A percentile compares a stretch with the other conserved stretches of the same genome.
Evolutionary conservation across 305 asterid genomes (phyloP).

Genomic region (Fraxinus sp.): DNA sequence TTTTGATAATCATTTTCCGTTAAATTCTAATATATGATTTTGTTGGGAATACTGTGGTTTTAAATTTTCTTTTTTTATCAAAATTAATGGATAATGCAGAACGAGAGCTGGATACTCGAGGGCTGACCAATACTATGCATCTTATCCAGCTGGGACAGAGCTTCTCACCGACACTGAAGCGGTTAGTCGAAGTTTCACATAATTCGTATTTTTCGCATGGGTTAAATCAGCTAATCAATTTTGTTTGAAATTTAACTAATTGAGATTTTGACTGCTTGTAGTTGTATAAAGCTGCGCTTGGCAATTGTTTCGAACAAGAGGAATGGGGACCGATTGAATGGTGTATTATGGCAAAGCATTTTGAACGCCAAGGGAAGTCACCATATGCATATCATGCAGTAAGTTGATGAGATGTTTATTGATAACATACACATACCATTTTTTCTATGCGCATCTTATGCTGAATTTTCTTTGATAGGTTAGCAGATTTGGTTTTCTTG

Average conservation of each 20-base stretch:
- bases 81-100: constrained; percentile 42
- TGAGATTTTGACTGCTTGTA: constrained; percentile 27
- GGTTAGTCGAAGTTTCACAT: constrained; percentile 37
- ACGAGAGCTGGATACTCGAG: constrained; percentile 89
- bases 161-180: constrained; percentile 75
- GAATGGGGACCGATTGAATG: constrained; percentile 98
- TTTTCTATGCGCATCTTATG: neutral
- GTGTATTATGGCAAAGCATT: constrained; percentile 85
- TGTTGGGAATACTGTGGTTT: neutral
- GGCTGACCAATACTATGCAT: constrained; percentile 89
- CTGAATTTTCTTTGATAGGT: neutral
- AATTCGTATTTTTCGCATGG: neutral
- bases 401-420: constrained; percentile 40
- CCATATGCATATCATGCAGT: constrained; percentile 95
- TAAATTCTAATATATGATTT: neutral
- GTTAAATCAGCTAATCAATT: neutral
- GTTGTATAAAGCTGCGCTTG: constrained; percentile 89
- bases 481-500: neutral
- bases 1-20: constrained; percentile 11
- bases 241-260: constrained; percentile 11
- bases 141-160: constrained; percentile 91
- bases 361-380: constrained; percentile 90
- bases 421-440: neutral
- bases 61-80: neutral
- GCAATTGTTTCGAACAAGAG: constrained; percentile 82